Base-by-base conservation (phyloP, 495 filamentous ascomycete species). In the Thermochaetoides thermophila region DNA sequence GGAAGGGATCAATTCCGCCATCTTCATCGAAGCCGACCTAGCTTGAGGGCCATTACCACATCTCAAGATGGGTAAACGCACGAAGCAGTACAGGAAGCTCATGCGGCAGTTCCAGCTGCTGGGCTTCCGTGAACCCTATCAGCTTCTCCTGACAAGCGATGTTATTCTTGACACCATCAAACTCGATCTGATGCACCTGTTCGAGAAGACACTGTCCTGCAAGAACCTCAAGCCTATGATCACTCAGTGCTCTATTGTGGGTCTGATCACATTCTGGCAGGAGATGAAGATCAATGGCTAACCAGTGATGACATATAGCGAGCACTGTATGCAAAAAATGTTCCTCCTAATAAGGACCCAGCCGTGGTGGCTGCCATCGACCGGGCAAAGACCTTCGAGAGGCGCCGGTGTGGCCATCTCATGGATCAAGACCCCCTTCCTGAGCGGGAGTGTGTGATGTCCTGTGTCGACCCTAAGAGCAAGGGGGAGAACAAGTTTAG, bases 31-130 rank as follows among this genome's bases (percentile, higher is more conserved):
- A n/a, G n/a, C n/a, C n/a, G n/a, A n/a, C n/a, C n/a, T n/a, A n/a
- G n/a, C n/a, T n/a, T n/a, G n/a, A n/a, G n/a, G n/a, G n/a, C n/a
- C n/a, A n/a, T n/a, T n/a, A n/a, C n/a, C n/a, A n/a, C n/a, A n/a
- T n/a, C n/a, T 34, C 44, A 47, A 31, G 20, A 54, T 53, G 49
- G 85, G 82, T 37, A 95, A 95, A 56, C 75, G 89, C 40, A 77
- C 81, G 5, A 97, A 95, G 63, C 80, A 84, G 53, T 97, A 96
- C 59, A 77, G 83, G 49, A 92, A 92, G 74, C 70, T 95, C 37
- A 95, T 99, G 84, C 73, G 81, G 44, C 74, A 85, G 48, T 96
- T 53, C 29, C 45, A 53, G 40, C 44, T 44, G 32, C 44, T 53
- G 25, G 49, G 78, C 15, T 94, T 93, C 55, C 81, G 86, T 35